Conservation (phyloP, 2,329 filamentous ascomycete species). For the Fusarium guadeloupense region DNA sequence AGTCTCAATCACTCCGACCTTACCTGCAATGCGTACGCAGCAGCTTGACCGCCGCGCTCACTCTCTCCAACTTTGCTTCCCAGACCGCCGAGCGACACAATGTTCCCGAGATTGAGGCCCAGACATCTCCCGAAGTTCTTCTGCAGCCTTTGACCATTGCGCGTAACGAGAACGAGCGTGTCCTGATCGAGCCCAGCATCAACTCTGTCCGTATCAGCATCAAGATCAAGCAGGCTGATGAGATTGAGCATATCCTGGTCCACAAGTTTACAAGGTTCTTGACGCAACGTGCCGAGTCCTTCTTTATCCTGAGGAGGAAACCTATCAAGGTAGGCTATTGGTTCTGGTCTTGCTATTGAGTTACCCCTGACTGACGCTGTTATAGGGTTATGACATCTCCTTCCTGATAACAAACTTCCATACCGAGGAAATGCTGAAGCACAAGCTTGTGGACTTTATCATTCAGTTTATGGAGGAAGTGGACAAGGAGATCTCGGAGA, state of each 20-base stretch:
- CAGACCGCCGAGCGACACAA: constrained; percentile 97
- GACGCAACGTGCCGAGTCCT: constrained; percentile 82
- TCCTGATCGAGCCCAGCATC: constrained; percentile 94
- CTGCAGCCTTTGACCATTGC: constrained; percentile 90
- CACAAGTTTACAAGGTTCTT: constrained; percentile 98
- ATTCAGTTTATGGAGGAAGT: constrained; percentile 99
- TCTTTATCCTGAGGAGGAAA: constrained; percentile 95
- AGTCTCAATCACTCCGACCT: constrained; percentile 96
- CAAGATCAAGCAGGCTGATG: constrained; percentile 99
- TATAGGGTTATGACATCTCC: constrained; percentile 94
- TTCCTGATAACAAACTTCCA: constrained; percentile 99
- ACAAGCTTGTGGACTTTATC: constrained; percentile 98
- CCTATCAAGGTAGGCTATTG: constrained; percentile 79
- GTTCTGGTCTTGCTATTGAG: background rate
- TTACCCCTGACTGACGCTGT: constrained; percentile 31
- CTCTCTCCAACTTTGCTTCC: constrained; percentile 91
- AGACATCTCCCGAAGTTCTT: constrained; percentile 90
- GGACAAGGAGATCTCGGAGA: constrained; percentile 99
- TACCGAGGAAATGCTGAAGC: constrained; percentile 98
- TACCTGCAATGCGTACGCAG: constrained; percentile 97
- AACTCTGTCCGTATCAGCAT: constrained; percentile 98
- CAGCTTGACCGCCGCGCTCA: constrained; percentile 91
- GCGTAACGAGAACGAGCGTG: constrained; percentile 96
- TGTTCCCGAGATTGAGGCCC: constrained; percentile 95
- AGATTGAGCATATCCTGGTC: constrained; percentile 97